phyloP scores from a whole-genome alignment of 768 basidiomycete genomes.

The Naganishia kalamii region DNA sequence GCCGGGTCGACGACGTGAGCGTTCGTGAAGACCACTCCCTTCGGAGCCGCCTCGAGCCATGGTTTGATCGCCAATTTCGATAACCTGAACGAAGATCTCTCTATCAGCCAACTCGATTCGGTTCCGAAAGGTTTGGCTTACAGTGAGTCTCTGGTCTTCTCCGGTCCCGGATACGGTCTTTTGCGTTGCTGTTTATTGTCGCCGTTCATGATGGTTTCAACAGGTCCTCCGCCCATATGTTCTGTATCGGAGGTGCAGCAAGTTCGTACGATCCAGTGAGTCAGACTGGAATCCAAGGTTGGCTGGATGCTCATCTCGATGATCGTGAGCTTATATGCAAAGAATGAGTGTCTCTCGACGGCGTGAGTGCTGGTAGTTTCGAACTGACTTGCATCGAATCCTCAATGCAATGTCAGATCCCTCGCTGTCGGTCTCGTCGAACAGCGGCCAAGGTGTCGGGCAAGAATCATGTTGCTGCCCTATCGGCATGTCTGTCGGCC shows the following conservation, averaged over 20 bases:
- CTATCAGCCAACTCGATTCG: not conserved
- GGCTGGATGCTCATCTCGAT: no score
- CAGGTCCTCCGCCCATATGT: conserved; percentile 5
- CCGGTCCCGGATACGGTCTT: conserved; percentile 7
- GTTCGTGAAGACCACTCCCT: conserved; percentile 44
- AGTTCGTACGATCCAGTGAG: not conserved
- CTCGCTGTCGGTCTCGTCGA: no score
- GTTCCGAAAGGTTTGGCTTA: not conserved
- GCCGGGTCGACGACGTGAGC: conserved; percentile 46
- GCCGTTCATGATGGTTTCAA: not conserved
- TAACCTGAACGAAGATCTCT: conserved; percentile 15
- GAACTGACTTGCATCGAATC: no score
- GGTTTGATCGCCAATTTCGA: conserved; percentile 51
- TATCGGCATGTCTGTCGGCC: no score
- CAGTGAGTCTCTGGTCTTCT: conserved; percentile 24
- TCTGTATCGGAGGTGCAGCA: not conserved
- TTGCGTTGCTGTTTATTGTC: not conserved
- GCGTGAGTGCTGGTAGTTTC: no score
- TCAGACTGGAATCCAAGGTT: no score
- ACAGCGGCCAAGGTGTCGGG: no score
- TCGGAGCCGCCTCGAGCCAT: conserved; percentile 41
- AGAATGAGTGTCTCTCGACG: no score
- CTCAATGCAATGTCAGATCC: no score
- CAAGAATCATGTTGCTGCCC: no score
- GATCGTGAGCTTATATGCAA: no score